A percentile compares a stretch with the other conserved stretches of the same genome.
phyloP scores from a whole-genome alignment of 305 asterid species.

The Fraxinus baroniana region DNA sequence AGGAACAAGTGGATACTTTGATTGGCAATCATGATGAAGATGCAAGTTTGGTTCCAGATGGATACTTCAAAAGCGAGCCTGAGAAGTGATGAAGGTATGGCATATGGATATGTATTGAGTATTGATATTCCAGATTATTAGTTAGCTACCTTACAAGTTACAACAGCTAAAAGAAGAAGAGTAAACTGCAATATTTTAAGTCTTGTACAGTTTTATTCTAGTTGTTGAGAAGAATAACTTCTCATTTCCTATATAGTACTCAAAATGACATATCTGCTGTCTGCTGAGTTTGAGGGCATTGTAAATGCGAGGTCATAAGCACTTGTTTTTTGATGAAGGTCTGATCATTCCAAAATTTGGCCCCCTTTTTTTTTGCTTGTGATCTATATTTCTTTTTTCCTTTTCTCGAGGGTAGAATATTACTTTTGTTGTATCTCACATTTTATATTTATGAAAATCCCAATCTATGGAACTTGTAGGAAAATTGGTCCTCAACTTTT shows the following conservation, averaged over 20 bases:
- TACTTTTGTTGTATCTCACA: background rate
- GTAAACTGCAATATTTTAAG: background rate
- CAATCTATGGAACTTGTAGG: background rate
- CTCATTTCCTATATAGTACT: background rate
- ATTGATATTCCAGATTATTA: background rate
- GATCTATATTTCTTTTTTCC: background rate
- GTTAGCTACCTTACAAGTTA: background rate
- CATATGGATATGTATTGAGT: background rate
- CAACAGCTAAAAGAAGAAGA: background rate
- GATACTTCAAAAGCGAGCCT: constrained; percentile 45
- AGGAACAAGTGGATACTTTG: constrained; percentile 42
- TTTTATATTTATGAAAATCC: background rate
- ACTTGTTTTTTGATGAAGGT: background rate
- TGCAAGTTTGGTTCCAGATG: constrained; percentile 51
- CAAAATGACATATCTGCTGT: background rate
- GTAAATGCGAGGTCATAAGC: background rate
- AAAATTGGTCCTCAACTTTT: background rate
- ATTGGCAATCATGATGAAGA: constrained; percentile 46
- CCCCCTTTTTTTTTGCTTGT: background rate
- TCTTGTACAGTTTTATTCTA: background rate
- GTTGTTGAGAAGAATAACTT: background rate
- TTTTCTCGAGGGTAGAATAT: background rate
- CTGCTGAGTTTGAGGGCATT: background rate
- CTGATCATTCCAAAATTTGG: background rate
- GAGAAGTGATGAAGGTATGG: constrained; percentile 48